Evolutionary conservation across 2,329 filamentous ascomycete species (phyloP), one percentile per base, ranked within the genome.

Genomic region (Hypoxylon sp.): DNA sequence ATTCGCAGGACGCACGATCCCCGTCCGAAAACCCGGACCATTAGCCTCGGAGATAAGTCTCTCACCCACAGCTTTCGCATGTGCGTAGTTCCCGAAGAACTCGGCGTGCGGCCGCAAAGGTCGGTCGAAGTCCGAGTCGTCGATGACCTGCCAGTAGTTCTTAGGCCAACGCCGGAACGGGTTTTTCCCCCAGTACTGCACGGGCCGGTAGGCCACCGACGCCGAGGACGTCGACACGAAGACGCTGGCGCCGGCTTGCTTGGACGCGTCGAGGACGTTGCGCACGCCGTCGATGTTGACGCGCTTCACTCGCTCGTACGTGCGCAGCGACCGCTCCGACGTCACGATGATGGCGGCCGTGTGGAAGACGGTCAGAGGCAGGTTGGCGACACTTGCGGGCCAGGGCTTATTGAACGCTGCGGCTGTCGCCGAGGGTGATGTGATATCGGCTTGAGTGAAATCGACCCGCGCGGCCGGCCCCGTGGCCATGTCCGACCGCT

Each of bases 1-100:
- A 69, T 87, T 87, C 11, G 83, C 82, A 0, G 86, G 86, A 1
- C 87, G 81, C 69, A 89, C 84, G 52, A 80, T 80, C 6, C 86
- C 87, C 0, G 86, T 88, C 9, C 85, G 82, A 75, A 89, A 85
- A 6, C 76, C 62, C 35, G 69, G 53, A 2, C 19, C 42, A 29
- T 78, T 78, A 5, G 75, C 76, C 6, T 57, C 59, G 48, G 82
- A 80, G 14, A 86, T 79, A 3, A 84, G 67, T 14, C 79, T 76
- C 75, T 86, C 85, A 0, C 82, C 82, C n/a, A 79, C 75, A 0
- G 80, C 78, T 65, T 87, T 87, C 44, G 83, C 80, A 17, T 80
- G 80, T 24, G 84, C 80, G 62, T 86, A 86, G 73, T 85, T 81
- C 10, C 74, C 74, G 59, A 78, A 85, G 76, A 82, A 86, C 22